A percentile compares a stretch with the other conserved stretches of the same genome.
Conservation (phyloP, 1,284 basidiomycete genomes). For the Apiotrichum laibachii region DNA sequence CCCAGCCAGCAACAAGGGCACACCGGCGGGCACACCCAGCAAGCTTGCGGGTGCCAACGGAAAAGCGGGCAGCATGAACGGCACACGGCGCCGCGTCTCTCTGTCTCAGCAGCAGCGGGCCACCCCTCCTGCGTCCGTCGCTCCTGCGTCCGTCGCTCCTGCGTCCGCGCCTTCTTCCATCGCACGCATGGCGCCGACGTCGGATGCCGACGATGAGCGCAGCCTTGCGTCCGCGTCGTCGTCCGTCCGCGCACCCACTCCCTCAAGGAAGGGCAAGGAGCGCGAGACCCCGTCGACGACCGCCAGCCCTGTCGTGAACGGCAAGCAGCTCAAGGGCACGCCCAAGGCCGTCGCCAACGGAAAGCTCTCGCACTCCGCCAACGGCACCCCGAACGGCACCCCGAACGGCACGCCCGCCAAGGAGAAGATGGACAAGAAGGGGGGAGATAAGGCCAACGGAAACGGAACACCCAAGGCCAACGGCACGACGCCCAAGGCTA, state of each 20-base stretch:
- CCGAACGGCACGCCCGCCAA: conserved; percentile 2
- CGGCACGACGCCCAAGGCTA: neutral
- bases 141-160: neutral
- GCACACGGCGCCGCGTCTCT: neutral
- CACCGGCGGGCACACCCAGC: too few species aligned
- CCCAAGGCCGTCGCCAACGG: neutral
- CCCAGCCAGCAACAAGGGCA: neutral
- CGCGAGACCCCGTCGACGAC: conserved; percentile 3
- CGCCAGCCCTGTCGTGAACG: neutral
- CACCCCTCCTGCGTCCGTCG: neutral
- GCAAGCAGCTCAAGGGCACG: neutral
- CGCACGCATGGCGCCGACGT: neutral
- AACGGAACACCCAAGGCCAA: conserved; percentile 10
- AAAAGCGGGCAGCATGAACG: neutral
- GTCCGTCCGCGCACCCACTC: neutral
- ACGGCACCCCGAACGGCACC: conserved; percentile 2
- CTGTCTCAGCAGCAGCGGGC: neutral
- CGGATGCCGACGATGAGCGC: neutral
- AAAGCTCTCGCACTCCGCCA: neutral
- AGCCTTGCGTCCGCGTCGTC: neutral
- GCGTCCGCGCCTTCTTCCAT: neutral
- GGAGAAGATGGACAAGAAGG: neutral
- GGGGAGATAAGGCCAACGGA: neutral
- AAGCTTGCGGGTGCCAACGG: neutral
- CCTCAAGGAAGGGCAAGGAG: conserved; percentile 20